phyloP scores from a whole-genome alignment of 768 basidiomycete species.

The Russula ochroleuca region DNA sequence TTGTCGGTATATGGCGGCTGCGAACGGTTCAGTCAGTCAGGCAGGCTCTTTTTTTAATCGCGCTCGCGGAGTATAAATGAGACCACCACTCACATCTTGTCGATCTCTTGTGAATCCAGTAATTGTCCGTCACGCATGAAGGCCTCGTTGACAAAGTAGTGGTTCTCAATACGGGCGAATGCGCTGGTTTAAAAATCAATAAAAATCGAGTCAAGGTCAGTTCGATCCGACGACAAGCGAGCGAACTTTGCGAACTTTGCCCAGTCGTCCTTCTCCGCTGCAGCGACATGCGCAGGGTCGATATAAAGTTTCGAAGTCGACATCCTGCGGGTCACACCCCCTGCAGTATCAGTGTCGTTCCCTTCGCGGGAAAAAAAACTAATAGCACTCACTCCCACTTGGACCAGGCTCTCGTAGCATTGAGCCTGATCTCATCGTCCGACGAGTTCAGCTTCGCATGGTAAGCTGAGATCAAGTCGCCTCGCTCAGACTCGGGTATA shows the following conservation, averaged over 20 bases:
- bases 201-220: not conserved
- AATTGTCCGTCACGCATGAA: conserved; percentile 89
- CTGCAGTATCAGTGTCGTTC: not conserved
- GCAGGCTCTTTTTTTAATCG: not conserved
- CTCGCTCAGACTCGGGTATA: conserved; percentile 76
- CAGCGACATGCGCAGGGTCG: conserved; percentile 61
- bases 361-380: not conserved
- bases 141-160: conserved; percentile 86
- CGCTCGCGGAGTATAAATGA: not conserved
- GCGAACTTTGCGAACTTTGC: conserved; percentile 56
- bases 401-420: conserved; percentile 80
- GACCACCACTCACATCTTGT: conserved; percentile 62
- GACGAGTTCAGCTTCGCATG: conserved; percentile 69
- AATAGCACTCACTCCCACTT: conserved; percentile 78
- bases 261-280: conserved; percentile 68
- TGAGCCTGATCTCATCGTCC: conserved; percentile 59
- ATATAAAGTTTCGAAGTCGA: conserved; percentile 69
- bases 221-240: not conserved
- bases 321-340: conserved; percentile 54
- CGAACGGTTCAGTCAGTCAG: conserved; percentile 9
- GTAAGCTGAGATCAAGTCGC: conserved; percentile 80
- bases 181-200: conserved; percentile 44
- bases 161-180: conserved; percentile 86
- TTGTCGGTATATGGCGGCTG: conserved; percentile 83
- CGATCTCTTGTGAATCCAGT: conserved; percentile 75